These are phyloP conservation scores for Hanseniaspora pseudoguilliermondii DNA, from an alignment of 805 yeast species.

Conservation along the genomic window DNA sequence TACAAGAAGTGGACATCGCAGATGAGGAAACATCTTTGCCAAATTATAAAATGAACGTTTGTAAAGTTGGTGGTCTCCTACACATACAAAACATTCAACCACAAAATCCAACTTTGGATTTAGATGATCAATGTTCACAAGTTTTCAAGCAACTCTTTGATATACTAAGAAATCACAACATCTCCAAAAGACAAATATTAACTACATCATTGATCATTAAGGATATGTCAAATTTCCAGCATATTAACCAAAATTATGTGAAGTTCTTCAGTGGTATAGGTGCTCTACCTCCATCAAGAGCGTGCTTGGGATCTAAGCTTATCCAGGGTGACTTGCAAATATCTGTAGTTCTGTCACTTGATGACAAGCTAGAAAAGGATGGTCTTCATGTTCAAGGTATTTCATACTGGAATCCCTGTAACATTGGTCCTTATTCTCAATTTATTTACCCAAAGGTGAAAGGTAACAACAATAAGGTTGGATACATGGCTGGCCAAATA, in stretches of 20 bases:
- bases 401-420: slow-evolving; percentile 97
- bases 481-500: slow-evolving; percentile 78
- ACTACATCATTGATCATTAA: slow-evolving; percentile 47
- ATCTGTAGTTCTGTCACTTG: slow-evolving; percentile 42
- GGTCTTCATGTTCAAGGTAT: slow-evolving; percentile 88
- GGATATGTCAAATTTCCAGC: slow-evolving; percentile 52
- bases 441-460: slow-evolving; percentile 34
- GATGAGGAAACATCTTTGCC: background rate
- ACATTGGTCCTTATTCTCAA: slow-evolving; percentile 96
- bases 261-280: slow-evolving; percentile 35
- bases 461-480: slow-evolving; percentile 37
- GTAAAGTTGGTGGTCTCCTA: slow-evolving; percentile 24
- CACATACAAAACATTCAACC: slow-evolving; percentile 37
- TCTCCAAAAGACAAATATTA: slow-evolving; percentile 38
- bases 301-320: slow-evolving; percentile 58
- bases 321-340: slow-evolving; percentile 38
- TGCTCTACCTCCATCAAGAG: slow-evolving; percentile 76
- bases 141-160: slow-evolving; percentile 36
- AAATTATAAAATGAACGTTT: slow-evolving; percentile 13
- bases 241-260: slow-evolving; percentile 50
- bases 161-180: slow-evolving; percentile 24
- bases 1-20: background rate
- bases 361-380: slow-evolving; percentile 27
- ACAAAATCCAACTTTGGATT: slow-evolving; percentile 14
- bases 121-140: slow-evolving; percentile 36